Evolutionary conservation across 768 basidiomycete genomes (phyloP).

Genomic region (Mycena galopus): DNA sequence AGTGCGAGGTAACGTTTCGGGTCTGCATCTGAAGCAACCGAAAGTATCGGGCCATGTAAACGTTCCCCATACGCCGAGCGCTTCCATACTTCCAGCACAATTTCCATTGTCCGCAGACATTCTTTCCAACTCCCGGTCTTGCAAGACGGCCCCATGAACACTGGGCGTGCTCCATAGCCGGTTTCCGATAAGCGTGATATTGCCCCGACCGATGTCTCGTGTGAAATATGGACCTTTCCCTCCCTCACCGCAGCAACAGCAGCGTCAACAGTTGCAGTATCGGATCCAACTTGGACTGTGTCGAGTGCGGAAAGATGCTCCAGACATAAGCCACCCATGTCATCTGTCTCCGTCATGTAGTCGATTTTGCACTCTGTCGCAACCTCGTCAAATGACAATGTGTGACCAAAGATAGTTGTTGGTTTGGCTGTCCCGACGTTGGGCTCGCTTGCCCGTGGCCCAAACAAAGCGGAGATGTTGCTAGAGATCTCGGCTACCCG

Average conservation of each 20-base stretch:
- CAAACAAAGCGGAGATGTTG: neutral
- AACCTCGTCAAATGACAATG: neutral
- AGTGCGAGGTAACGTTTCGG: neutral
- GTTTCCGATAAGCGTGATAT: neutral
- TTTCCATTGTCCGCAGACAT: neutral
- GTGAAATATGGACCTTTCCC: no score
- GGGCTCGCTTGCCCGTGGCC: neutral
- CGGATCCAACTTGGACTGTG: neutral
- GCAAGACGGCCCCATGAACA: neutral
- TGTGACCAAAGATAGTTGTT: neutral
- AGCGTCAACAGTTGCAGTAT: neutral
- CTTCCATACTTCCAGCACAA: neutral
- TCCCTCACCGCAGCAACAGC: neutral
- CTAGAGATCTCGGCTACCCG: neutral
- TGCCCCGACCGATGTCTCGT: neutral
- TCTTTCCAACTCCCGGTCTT: neutral
- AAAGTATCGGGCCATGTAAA: neutral
- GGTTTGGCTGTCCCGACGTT: neutral
- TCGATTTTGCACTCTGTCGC: neutral
- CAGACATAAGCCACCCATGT: neutral
- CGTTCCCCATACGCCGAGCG: neutral
- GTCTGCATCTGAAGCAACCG: neutral
- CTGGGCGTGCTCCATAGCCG: neutral
- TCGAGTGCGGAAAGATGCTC: neutral
- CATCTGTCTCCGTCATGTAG: neutral